Evolutionary conservation across 2,329 filamentous ascomycete genomes (phyloP).

Genomic region (Colletotrichum scovillei): DNA sequence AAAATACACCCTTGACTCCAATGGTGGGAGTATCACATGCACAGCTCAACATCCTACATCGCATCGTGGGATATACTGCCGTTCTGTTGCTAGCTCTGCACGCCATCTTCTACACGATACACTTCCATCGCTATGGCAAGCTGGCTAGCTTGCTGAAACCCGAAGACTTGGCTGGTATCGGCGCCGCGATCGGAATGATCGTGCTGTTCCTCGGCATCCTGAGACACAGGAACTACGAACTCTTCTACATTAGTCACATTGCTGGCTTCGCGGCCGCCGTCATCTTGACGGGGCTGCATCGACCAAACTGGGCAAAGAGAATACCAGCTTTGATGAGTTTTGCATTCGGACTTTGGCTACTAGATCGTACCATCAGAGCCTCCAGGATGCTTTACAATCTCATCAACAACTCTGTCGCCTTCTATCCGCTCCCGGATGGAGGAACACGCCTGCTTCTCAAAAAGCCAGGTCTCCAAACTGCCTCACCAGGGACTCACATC

Average conservation of each 20-base stretch:
- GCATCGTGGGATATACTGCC: conserved; percentile 56
- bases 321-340: conserved; percentile 52
- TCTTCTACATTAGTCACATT: conserved; percentile 59
- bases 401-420: conserved; percentile 52
- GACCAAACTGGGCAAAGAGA: conserved; percentile 51
- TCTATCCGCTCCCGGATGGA: conserved; percentile 56
- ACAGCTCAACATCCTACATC: conserved; percentile 59
- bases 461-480: conserved; percentile 49
- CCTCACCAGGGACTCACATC: conserved; percentile 51
- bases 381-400: conserved; percentile 43
- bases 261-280: conserved; percentile 53
- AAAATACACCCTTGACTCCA: conserved; percentile 58
- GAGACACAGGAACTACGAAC: conserved; percentile 55
- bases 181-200: conserved; percentile 50
- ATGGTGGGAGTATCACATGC: conserved; percentile 55
- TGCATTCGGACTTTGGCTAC: conserved; percentile 52
- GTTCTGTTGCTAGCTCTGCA: conserved; percentile 51
- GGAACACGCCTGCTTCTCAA: conserved; percentile 59
- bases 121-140: conserved; percentile 41
- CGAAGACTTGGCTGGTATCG: conserved; percentile 49
- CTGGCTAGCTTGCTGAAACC: conserved; percentile 41
- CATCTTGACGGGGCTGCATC: conserved; percentile 55
- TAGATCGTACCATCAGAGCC: conserved; percentile 55
- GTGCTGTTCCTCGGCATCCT: conserved; percentile 47
- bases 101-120: conserved; percentile 44